Evolutionary conservation across 1,284 basidiomycete species (phyloP).

Genomic region (Sparassis latifolia): DNA sequence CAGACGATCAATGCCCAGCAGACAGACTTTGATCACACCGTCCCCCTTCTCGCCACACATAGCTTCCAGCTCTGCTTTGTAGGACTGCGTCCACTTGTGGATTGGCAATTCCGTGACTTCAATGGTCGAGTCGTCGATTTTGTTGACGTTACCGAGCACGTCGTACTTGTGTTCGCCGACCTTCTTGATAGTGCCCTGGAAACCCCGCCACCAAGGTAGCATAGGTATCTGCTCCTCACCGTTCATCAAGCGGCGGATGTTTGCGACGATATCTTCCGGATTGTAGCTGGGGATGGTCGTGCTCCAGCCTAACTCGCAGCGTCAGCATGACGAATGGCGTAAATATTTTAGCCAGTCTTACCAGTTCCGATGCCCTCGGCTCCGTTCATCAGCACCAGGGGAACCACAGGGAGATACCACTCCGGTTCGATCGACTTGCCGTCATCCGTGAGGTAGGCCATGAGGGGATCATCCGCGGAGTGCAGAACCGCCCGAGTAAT

Average conservation of each 20-base stretch:
- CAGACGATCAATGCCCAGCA: neutral
- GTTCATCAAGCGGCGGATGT: constrained; percentile 83
- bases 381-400: constrained; percentile 90
- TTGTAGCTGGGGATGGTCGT: constrained; percentile 93
- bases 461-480: constrained; percentile 78
- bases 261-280: constrained; percentile 85
- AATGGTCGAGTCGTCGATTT: constrained; percentile 82
- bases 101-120: constrained; percentile 97
- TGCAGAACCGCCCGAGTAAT: constrained; percentile 83
- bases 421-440: constrained; percentile 89
- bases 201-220: constrained; percentile 97
- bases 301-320: constrained; percentile 74
- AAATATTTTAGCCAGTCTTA: constrained; percentile 23
- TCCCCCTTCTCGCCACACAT: constrained; percentile 73
- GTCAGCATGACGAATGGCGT: neutral
- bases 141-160: constrained; percentile 68
- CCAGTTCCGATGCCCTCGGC: constrained; percentile 98
- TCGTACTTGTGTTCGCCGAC: constrained; percentile 85
- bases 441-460: constrained; percentile 86
- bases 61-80: constrained; percentile 86
- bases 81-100: constrained; percentile 91
- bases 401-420: constrained; percentile 90
- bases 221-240: constrained; percentile 83
- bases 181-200: constrained; percentile 83
- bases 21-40: constrained; percentile 54